Evolutionary conservation across 208 protist genomes (phyloP).

Genomic region (Vickermania spadyakhi): DNA sequence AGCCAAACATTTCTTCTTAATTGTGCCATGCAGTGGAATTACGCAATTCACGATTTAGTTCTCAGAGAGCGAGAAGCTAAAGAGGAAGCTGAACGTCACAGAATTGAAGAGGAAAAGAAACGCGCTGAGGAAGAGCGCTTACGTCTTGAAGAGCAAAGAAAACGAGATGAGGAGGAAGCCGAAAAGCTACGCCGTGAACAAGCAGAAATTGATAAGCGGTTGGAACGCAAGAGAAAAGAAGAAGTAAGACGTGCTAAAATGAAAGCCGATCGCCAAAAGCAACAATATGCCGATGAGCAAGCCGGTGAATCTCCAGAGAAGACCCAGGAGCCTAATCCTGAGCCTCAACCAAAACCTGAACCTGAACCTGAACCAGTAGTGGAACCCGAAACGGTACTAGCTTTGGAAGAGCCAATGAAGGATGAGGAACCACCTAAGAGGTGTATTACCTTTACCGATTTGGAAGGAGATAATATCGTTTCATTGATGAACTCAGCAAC

Average conservation of each 20-base stretch:
- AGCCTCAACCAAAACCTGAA: neutral
- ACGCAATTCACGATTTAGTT: neutral
- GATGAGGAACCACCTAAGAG: slow-evolving; percentile 14
- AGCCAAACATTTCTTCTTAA: slow-evolving; percentile 5
- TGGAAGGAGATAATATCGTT: slow-evolving; percentile 20
- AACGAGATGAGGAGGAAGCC: slow-evolving; percentile 34
- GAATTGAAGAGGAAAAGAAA: slow-evolving; percentile 22
- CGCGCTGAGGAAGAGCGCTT: slow-evolving; percentile 20
- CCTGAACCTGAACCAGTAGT: neutral
- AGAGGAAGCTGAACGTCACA: slow-evolving; percentile 20
- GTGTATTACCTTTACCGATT: slow-evolving; percentile 7
- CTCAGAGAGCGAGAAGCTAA: slow-evolving; percentile 13
- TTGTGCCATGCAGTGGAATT: slow-evolving; percentile 11
- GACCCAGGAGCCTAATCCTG: slow-evolving; percentile 13
- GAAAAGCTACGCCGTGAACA: slow-evolving; percentile 16
- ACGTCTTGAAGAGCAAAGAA: slow-evolving; percentile 15
- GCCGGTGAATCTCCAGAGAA: slow-evolving; percentile 50
- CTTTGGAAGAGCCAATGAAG: no score
- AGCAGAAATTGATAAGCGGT: slow-evolving; percentile 19
- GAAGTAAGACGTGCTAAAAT: slow-evolving; percentile 16
- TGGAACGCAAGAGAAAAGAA: slow-evolving; percentile 21
- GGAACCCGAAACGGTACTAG: neutral
- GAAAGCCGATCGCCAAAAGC: slow-evolving; percentile 19
- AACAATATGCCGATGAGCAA: slow-evolving; percentile 20
- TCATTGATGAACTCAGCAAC: slow-evolving; percentile 19